Conservation (phyloP, 192 early-diverging fungal species). For the Rhizophlyctis rosea region DNA sequence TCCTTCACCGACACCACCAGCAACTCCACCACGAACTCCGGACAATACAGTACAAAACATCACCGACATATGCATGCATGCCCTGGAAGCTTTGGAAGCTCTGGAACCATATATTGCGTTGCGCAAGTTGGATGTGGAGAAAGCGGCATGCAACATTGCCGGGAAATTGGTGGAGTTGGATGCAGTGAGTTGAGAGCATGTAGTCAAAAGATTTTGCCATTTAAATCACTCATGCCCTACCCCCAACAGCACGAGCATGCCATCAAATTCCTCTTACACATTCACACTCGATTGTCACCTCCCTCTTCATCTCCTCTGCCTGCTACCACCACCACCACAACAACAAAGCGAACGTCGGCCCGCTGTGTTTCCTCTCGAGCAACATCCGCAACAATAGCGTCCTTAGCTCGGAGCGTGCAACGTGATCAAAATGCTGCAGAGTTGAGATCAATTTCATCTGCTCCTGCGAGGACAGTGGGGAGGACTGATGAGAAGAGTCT, state of each 20-base stretch:
- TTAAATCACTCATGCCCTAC: too few species aligned
- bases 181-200: constrained; percentile 11
- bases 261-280: not conserved
- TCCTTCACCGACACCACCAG: too few species aligned
- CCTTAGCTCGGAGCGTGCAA: not conserved
- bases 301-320: not conserved
- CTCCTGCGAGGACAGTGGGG: too few species aligned
- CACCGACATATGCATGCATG: not conserved
- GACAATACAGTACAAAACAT: constrained; percentile 7
- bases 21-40: too few species aligned
- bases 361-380: not conserved
- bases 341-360: not conserved
- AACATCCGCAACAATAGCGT: not conserved
- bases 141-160: constrained; percentile 18
- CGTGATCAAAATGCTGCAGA: constrained; percentile 5
- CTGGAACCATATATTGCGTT: not conserved
- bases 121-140: not conserved
- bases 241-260: constrained; percentile 4
- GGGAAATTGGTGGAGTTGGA: constrained; percentile 1
- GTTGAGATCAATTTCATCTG: too few species aligned
- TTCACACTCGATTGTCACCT: constrained; percentile 11
- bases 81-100: constrained; percentile 4
- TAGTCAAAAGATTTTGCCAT: too few species aligned
- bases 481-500: too few species aligned
- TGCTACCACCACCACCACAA: not conserved